Evolutionary conservation across 306 rosid genomes (phyloP).

Genomic region (barrel medic (Medicago truncatula)): DNA sequence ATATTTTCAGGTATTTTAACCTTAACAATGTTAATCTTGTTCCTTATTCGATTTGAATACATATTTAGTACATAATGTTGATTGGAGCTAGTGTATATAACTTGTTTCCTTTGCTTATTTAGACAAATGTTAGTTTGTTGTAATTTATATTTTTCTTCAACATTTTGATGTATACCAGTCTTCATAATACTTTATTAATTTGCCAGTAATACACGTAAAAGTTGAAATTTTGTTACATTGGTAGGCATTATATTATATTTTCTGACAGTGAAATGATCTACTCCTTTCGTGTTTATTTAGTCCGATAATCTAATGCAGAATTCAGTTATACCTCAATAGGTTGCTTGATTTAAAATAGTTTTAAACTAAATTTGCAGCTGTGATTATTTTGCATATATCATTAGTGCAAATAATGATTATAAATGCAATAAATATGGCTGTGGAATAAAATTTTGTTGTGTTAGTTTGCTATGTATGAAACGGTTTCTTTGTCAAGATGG

Average conservation of each 20-base stretch:
- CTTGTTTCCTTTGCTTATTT: not conserved
- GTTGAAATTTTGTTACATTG: not conserved
- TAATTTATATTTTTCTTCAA: not conserved
- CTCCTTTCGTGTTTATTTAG: not conserved
- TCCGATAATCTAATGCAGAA: not conserved
- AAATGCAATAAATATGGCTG: not conserved
- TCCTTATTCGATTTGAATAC: not conserved
- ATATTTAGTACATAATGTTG: not conserved
- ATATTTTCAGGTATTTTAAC: not conserved
- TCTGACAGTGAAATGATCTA: not conserved
- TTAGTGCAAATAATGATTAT: not conserved
- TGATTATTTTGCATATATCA: not conserved
- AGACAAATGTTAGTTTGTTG: not conserved
- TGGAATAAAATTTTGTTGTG: too few species aligned
- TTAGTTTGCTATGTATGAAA: not conserved
- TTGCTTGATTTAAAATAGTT: not conserved
- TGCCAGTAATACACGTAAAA: not conserved
- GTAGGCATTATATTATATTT: not conserved
- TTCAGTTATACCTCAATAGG: not conserved
- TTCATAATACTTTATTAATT: not conserved
- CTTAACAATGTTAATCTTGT: not conserved
- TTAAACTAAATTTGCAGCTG: not conserved
- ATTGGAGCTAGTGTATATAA: not conserved
- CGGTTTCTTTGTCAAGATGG: not conserved
- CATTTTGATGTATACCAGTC: not conserved